A percentile compares a stretch with the other conserved stretches of the same genome.
phyloP scores from a whole-genome alignment of 805 yeast species.

The Cyberlindnera bimundalis region DNA sequence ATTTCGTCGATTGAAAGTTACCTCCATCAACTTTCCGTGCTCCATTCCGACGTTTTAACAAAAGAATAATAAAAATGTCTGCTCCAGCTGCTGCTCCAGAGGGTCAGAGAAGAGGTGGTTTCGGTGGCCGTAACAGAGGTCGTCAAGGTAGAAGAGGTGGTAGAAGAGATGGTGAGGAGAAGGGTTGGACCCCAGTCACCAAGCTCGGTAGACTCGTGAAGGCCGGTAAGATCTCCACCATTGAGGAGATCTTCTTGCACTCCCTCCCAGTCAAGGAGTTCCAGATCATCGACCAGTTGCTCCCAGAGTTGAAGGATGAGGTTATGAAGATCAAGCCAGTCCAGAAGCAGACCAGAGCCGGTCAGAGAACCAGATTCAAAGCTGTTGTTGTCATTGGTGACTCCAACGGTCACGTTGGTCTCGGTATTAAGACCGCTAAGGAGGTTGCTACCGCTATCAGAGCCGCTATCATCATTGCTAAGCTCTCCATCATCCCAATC shows the following conservation, averaged over 20 bases:
- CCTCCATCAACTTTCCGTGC: constrained; percentile 53
- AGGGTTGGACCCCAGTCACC: constrained; percentile 99
- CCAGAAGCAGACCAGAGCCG: constrained; percentile 99
- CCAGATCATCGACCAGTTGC: constrained; percentile 96
- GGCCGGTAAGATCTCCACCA: constrained; percentile 94
- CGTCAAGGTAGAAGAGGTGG: constrained; percentile 68
- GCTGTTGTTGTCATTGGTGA: constrained; percentile 99
- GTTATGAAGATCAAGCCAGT: constrained; percentile 99
- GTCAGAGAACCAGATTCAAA: constrained; percentile 99
- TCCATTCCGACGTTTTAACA: constrained; percentile 41
- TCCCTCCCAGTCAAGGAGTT: constrained; percentile 99
- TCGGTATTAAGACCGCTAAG: constrained; percentile 99
- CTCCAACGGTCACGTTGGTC: constrained; percentile 99
- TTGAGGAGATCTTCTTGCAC: constrained; percentile 99
- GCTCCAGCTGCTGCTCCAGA: constrained; percentile 37
- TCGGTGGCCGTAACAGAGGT: constrained; percentile 57
- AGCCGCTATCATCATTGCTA: constrained; percentile 99
- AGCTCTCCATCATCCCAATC: constrained; percentile 97
- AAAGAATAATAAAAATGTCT: constrained; percentile 33
- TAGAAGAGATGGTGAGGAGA: constrained; percentile 86
- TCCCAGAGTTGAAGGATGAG: constrained; percentile 95
- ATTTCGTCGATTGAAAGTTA: constrained; percentile 50
- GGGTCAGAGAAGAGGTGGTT: constrained; percentile 49
- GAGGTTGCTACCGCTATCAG: constrained; percentile 99
- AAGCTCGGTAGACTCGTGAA: constrained; percentile 99